Evolutionary conservation across 2,329 filamentous ascomycete species (phyloP).

Genomic region (Aspergillus fischeri): DNA sequence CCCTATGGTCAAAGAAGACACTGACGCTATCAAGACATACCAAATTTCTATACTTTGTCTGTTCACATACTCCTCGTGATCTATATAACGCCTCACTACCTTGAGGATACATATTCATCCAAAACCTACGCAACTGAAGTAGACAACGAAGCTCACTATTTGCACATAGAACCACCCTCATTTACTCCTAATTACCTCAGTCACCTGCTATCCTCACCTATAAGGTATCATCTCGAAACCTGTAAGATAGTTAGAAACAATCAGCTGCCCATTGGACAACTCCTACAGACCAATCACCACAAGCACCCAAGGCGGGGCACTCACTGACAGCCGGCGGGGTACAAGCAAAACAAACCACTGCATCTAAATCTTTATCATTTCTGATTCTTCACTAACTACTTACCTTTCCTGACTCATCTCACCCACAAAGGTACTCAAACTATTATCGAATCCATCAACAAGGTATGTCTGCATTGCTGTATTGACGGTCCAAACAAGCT

Average conservation of each 20-base stretch:
- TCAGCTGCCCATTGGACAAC: neutral
- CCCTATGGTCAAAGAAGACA: neutral
- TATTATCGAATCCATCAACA: neutral
- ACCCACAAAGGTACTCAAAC: neutral
- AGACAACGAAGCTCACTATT: too few relatives aligned
- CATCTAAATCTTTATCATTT: neutral
- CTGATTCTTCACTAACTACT: neutral
- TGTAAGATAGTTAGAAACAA: neutral
- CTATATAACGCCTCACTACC: neutral
- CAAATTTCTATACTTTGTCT: neutral
- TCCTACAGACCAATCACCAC: neutral
- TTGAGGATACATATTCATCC: neutral
- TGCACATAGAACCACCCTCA: neutral
- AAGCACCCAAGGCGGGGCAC: neutral
- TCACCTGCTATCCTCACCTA: neutral
- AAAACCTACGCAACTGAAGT: neutral
- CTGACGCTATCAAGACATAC: neutral
- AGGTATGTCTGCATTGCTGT: neutral
- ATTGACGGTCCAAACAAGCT: neutral
- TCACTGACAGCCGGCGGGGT: neutral
- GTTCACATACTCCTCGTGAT: neutral
- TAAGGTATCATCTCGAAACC: neutral
- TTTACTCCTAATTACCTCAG: neutral
- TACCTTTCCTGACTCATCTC: neutral
- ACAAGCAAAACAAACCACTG: neutral